Base-by-base conservation (phyloP, 129 eudicot species). In the Flaveria robusta region DNA sequence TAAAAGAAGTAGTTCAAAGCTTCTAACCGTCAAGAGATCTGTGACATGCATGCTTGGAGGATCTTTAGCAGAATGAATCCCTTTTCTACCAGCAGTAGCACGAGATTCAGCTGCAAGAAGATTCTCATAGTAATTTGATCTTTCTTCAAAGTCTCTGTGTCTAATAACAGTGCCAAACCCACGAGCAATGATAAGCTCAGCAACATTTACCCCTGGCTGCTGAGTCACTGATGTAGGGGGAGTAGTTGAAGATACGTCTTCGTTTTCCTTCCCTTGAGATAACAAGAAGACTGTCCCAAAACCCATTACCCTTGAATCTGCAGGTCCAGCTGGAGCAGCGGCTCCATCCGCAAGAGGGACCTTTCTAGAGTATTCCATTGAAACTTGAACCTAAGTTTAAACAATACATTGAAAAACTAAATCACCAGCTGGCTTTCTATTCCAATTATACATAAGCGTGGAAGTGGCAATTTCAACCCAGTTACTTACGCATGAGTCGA, bases 321-420 rank as follows among this genome's bases (percentile, higher is more conserved):
- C 79, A 1, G 85, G 59, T 9, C 86, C 89, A 68, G 88, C 55
- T 39, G 88, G 81, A 59, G 86, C 86, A 77, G 66, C 85, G 14
- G 89, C 59, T 71, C 94, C 94, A 39, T 87, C 97, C 14, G 89
- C 88, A 71, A 83, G 13, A 29, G 88, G 75, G 46, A 95, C 92
- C 89, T 95, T 95, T 83, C 99, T 83, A 39, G 97, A 95, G 81
- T 95, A 95, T 58, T 95, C 99, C 99, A 95, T 95, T 19, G 96
- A 87, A 80, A 95, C 99, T 81, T 95, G 87, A 77, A 95, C 99
- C 99, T 95, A 74, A 68, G 46, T 29, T 72, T 15, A 58, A 29
- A 31, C 43, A 2, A 63, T 27, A 63, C 8, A 63, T 27, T 60
- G 41, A 50, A 54, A 77, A 27, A 24, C 11, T 24, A 24, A 59